Evolutionary conservation across 1,284 basidiomycete genomes (phyloP), one percentile per base, ranked within the genome.

Genomic region (Thecaphora thlaspeos): DNA sequence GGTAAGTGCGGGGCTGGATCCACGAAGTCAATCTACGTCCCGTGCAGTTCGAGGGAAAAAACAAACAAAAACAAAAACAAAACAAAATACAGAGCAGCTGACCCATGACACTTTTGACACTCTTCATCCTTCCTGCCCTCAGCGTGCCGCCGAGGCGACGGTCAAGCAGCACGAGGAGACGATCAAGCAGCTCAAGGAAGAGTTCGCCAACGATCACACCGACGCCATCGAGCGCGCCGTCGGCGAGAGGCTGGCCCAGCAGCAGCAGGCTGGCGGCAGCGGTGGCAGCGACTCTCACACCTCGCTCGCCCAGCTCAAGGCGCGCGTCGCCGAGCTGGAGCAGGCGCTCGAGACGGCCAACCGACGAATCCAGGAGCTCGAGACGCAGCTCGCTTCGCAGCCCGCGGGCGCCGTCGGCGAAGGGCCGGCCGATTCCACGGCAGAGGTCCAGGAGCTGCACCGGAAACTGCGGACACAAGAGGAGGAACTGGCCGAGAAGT

Each of bases 321-420:
- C 48, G 18, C 62, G 68, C 24, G 61, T 77, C 22, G 61, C 60
- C 3, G 73, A 76, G 49, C 62, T 77, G 14, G 65, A 76, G 39
- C 53, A 24, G 15, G 64, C 68, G 36, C 48, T 75, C n/a, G 24
- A 42, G 24, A 53, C 58, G 11, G 52, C 70, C 43, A 59, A 64
- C 37, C 41, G 46, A 19, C 49, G 51, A 38, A 68, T 70, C 44
- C 39, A 55, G 34, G 59, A 68, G 44, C 60, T 61, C 19, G 59
- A 68, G 24, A 56, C 51, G 5, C 51, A 65, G 41, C 63, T 71
- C 10, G 53, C 46, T 11, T 8, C 28, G 28, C 28, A 30, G 28
- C 7, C 28, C 28, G 28, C 8, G 28, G 28, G 28, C 7, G 28
- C 28, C 28, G 28, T 30, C 8, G 28, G 28, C 7, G 28, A 30